Evolutionary conservation across 495 filamentous ascomycete species (phyloP), one percentile per base, ranked within the genome.

Genomic region (Chaetomium tenue): DNA sequence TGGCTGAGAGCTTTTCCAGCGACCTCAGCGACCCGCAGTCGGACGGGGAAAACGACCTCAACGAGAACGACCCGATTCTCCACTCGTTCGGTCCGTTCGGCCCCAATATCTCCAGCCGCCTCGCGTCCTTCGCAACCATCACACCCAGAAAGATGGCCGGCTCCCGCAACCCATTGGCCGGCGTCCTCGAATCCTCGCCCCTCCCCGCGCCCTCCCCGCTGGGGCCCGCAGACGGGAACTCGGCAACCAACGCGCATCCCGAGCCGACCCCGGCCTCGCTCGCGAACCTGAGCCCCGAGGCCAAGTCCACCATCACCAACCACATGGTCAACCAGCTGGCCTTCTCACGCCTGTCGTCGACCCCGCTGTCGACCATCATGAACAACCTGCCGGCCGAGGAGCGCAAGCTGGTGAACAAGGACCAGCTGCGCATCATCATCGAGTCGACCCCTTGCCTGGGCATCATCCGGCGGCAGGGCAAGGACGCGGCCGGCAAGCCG

Each of bases 321-420:
- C 95, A 98, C 71, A 87, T 93, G 57, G 82, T 90, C 70, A 98
- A 98, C 74, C 94, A 98, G 75, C 82, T 98, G 22, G 93, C 95
- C n/a, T 98, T 89, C 74, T 97, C 94, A 15, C 91, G 95, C 22
- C 81, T 97, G 2, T 91, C 92, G n/a, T 94, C 93, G 13, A 93
- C 91, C 2, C 93, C 94, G 1, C 86, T 98, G 44, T 92, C 92
- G 0, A 88, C 89, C 13, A 91, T 98, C 63, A 76, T 96, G 76
- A 87, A 84, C 72, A 90, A 94, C 70, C 86, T 98, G 5, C 93
- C 94, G 12, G 78, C 86, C 6, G 84, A 88, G 26, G 82, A 82
- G 70, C 82, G 79, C 70, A 77, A 75, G 57, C 82, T 82, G 26
- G 73, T 88, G 0, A 82, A 82, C 11, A 84, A 81, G 68, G 78